These are phyloP conservation scores for Aspergillus sp. DNA, from an alignment of 2,329 filamentous ascomycete species.

Conservation along the genomic window DNA sequence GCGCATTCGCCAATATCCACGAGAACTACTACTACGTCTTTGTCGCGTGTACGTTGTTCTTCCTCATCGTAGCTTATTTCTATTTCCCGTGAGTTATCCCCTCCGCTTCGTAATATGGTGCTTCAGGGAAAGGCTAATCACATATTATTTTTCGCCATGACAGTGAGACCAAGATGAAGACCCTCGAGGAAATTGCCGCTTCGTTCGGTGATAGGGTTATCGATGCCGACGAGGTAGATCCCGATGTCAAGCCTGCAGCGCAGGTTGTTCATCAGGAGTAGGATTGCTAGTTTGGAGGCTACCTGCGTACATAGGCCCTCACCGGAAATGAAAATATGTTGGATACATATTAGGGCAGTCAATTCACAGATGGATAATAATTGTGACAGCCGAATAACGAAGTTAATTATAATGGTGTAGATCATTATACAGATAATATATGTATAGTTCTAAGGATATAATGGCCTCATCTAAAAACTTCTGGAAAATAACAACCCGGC, in stretches of 20 bases:
- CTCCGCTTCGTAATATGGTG: neutral
- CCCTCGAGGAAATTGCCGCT: slow-evolving; percentile 51
- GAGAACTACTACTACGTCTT: slow-evolving; percentile 64
- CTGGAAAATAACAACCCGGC: no score
- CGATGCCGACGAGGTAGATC: slow-evolving; percentile 25
- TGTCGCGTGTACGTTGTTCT: slow-evolving; percentile 53
- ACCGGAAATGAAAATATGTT: neutral
- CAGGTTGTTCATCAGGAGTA: slow-evolving; percentile 16
- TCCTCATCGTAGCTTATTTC: slow-evolving; percentile 53
- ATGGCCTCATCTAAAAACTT: no score
- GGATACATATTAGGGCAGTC: no score
- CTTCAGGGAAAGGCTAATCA: neutral
- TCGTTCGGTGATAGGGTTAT: slow-evolving; percentile 51
- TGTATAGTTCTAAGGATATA: no score
- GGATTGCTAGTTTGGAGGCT: neutral
- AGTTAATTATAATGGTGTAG: no score
- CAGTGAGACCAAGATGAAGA: slow-evolving; percentile 50
- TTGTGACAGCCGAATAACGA: no score
- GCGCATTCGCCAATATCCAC: slow-evolving; percentile 57
- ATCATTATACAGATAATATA: no score
- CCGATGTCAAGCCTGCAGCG: slow-evolving; percentile 19
- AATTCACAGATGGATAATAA: no score
- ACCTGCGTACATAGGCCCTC: neutral
- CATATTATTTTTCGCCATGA: neutral
- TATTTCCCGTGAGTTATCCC: slow-evolving; percentile 51